A percentile compares a stretch with the other conserved stretches of the same genome.
Evolutionary conservation across 345 rosid species (phyloP).

Genomic region (Crucihimalaya himalaica): DNA sequence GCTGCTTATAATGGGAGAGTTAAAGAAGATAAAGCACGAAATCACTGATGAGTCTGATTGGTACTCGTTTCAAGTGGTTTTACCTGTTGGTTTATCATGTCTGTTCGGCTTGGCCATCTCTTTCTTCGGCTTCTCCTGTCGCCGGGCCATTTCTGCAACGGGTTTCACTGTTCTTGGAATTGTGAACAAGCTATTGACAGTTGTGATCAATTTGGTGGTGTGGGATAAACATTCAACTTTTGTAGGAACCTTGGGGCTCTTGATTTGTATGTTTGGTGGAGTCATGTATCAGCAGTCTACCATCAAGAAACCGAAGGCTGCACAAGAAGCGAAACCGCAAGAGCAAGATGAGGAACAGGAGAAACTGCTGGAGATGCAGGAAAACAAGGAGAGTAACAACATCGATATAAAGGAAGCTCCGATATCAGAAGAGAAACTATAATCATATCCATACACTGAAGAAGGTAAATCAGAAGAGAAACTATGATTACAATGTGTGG

Average conservation of each 20-base stretch:
- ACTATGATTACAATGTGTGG: not conserved
- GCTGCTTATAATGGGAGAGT: constrained; percentile 91
- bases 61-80: constrained; percentile 69
- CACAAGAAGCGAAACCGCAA: constrained; percentile 43
- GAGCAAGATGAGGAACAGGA: constrained; percentile 67
- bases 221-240: constrained; percentile 96
- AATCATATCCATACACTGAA: not conserved
- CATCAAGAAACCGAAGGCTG: constrained; percentile 63
- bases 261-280: constrained; percentile 92
- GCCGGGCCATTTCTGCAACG: constrained; percentile 91
- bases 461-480: not conserved
- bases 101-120: constrained; percentile 89
- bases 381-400: constrained; percentile 38
- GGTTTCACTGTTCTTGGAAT: constrained; percentile 99
- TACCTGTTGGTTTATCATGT: constrained; percentile 89
- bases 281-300: constrained; percentile 90
- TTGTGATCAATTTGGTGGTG: constrained; percentile 73
- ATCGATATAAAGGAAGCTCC: constrained; percentile 37
- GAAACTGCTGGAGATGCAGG: constrained; percentile 76
- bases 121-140: constrained; percentile 96
- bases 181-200: constrained; percentile 89
- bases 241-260: constrained; percentile 79
- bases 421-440: constrained; percentile 37
- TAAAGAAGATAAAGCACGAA: constrained; percentile 84
- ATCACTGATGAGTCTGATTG: constrained; percentile 71